A percentile compares a stretch with the other conserved stretches of the same genome.
Conservation (phyloP, 257 asterid species). For the Oldenlandia corymbosa region DNA sequence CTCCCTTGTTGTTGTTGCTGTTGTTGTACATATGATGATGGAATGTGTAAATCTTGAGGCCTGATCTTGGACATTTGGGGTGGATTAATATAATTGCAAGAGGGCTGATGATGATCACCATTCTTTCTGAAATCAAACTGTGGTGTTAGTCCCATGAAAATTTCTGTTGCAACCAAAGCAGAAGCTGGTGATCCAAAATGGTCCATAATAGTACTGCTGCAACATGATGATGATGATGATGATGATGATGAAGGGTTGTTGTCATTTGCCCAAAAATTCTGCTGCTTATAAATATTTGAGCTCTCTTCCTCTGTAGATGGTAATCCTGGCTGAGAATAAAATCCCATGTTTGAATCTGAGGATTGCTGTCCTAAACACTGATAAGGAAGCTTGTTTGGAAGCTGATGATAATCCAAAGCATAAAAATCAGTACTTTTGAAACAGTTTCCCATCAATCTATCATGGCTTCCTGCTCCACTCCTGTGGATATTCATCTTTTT, state of each 20-base stretch:
- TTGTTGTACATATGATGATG: conserved; percentile 22
- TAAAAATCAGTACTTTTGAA: conserved; percentile 29
- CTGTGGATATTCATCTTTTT: conserved; percentile 36
- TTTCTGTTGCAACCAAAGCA: conserved; percentile 49
- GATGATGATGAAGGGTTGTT: neutral
- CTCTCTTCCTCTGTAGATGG: conserved; percentile 20
- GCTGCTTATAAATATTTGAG: conserved; percentile 18
- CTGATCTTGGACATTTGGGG: conserved; percentile 30
- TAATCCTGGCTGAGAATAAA: conserved; percentile 25
- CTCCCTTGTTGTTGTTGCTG: too few relatives aligned
- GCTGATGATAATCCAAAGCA: conserved; percentile 22
- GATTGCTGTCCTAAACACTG: conserved; percentile 30
- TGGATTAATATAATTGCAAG: too few relatives aligned
- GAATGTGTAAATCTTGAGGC: conserved; percentile 15
- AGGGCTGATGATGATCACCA: too few relatives aligned
- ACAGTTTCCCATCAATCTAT: conserved; percentile 30
- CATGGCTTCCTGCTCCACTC: conserved; percentile 12
- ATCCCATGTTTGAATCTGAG: conserved; percentile 23
- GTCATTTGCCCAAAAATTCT: conserved; percentile 27
- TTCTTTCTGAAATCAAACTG: conserved; percentile 29
- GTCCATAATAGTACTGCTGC: conserved; percentile 43
- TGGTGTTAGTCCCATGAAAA: conserved; percentile 47
- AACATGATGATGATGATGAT: conserved; percentile 26
- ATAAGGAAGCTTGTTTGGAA: conserved; percentile 25
- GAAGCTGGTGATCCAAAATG: conserved; percentile 56